Conservation (phyloP, 441 rosid species). For the Cnidoscolus chayamansa region DNA sequence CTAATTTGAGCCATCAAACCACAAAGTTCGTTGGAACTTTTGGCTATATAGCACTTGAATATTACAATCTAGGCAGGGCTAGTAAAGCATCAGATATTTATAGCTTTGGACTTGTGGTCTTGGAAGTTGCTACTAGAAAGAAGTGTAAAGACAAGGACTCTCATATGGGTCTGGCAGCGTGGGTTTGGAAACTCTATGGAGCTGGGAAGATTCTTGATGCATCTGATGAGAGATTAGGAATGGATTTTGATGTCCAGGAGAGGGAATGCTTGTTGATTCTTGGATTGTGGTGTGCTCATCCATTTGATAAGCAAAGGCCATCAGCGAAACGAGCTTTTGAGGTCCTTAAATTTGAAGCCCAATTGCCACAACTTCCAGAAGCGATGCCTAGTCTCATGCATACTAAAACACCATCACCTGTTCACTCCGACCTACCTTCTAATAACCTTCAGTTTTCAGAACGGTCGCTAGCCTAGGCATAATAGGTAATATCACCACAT, state of each 20-base stretch:
- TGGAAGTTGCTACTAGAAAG: too few species aligned
- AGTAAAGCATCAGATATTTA: background rate
- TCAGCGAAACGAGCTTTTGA: background rate
- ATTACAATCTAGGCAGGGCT: background rate
- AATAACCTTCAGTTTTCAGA: background rate
- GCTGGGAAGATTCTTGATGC: slow-evolving; percentile 17
- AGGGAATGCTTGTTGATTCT: background rate
- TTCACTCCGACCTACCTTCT: background rate
- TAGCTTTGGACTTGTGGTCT: too few species aligned
- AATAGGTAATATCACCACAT: too few species aligned
- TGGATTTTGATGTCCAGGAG: background rate
- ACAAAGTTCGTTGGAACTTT: too few species aligned
- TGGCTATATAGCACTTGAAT: too few species aligned
- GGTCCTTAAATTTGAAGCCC: background rate
- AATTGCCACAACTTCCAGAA: background rate
- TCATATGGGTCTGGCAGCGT: background rate
- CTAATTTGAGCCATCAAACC: background rate
- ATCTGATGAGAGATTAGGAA: slow-evolving; percentile 2
- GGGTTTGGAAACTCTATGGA: background rate
- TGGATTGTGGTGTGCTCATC: background rate
- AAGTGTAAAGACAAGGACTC: too few species aligned
- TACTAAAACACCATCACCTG: background rate
- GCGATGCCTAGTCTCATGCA: background rate
- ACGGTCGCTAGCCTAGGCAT: background rate
- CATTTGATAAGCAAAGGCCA: background rate